Conservation (phyloP, 2,329 filamentous ascomycete genomes). For the Neofusicoccum sp. region DNA sequence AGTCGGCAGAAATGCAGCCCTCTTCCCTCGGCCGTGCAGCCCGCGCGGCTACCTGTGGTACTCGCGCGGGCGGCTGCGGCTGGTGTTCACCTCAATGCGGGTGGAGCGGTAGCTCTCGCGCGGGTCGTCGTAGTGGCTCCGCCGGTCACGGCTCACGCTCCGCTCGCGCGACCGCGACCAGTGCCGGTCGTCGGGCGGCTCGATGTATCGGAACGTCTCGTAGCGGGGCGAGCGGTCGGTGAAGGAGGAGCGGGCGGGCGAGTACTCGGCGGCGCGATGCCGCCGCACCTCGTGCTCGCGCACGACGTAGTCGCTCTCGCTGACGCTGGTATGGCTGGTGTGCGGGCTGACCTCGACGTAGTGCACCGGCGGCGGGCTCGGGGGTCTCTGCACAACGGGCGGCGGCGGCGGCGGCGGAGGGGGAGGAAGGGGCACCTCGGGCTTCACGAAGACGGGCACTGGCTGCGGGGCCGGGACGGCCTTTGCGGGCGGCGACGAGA, state of each 20-base stretch:
- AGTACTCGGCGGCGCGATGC: constrained; percentile 36
- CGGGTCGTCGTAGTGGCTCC: constrained; percentile 32
- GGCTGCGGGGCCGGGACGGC: constrained; percentile 44
- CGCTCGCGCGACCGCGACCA: constrained; percentile 31
- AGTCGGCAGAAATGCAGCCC: background rate
- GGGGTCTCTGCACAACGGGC: constrained; percentile 24
- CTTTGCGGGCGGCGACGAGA: constrained; percentile 24
- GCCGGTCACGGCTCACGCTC: constrained; percentile 35
- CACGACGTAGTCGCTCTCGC: constrained; percentile 44
- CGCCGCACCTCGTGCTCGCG: constrained; percentile 48
- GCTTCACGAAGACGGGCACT: constrained; percentile 43
- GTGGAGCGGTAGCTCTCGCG: constrained; percentile 34
- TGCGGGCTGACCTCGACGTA: constrained; percentile 50
- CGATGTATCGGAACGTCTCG: constrained; percentile 52
- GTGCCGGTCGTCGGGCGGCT: constrained; percentile 37
- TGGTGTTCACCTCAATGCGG: constrained; percentile 33
- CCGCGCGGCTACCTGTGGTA: constrained; percentile 24
- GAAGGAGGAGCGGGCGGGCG: constrained; percentile 33
- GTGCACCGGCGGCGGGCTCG: constrained; percentile 32
- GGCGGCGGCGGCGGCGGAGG: constrained; percentile 36
- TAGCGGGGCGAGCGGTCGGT: constrained; percentile 37
- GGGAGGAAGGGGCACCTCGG: constrained; percentile 26
- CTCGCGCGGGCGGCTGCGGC: constrained; percentile 5
- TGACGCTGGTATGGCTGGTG: constrained; percentile 35
- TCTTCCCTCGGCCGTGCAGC: constrained; percentile 23